Base-by-base conservation (phyloP, 2,329 filamentous ascomycete genomes). In the Colletotrichum incanum region DNA sequence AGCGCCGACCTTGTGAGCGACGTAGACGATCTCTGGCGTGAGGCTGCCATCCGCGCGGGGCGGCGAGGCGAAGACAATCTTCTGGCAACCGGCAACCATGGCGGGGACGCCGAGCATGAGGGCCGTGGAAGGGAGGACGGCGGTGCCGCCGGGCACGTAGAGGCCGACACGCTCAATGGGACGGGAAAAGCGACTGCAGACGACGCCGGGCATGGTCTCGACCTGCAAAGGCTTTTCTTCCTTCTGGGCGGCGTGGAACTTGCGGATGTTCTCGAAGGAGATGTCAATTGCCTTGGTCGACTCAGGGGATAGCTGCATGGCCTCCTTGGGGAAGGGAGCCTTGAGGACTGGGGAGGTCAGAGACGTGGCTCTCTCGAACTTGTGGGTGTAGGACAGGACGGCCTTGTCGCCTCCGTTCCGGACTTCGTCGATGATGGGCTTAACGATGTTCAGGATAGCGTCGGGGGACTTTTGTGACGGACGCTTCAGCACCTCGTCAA, bases 41-140 rank as follows among this genome's bases (percentile, higher is more conserved):
- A 98, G 90, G 76, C 92, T 94, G 61, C 96, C 96, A 78, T 98
- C 96, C 0, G 93, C 84, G 54, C 96, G 92, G 23, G 96, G 96
- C 39, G 96, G 96, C 0, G 95, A 97, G 26, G 96, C 96, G 45
- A 99, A 86, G 20, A 99, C 93, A 73, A 99, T 98, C 83, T 93
- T 97, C 84, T 95, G 91, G 88, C 96, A 99, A 31, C 96, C 96
- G 31, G 96, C 96, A 9, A 98, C 96, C 93, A 97, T 97, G 72
- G 96, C 96, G 9, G 96, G 96, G 5, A 99, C 96, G 80, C 96
- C 96, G 65, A 99, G 89, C 96, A 99, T 99, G 75, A 99, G 92
- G 3, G 96, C 96, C 9, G 96, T 98, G 67, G 95, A 98, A 16
- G 96, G 96, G 50, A 99, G 88, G n/a, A 99, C 96, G 1, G 96